phyloP scores from a whole-genome alignment of 2,329 filamentous ascomycete genomes.

The Metarhizium robertsii region DNA sequence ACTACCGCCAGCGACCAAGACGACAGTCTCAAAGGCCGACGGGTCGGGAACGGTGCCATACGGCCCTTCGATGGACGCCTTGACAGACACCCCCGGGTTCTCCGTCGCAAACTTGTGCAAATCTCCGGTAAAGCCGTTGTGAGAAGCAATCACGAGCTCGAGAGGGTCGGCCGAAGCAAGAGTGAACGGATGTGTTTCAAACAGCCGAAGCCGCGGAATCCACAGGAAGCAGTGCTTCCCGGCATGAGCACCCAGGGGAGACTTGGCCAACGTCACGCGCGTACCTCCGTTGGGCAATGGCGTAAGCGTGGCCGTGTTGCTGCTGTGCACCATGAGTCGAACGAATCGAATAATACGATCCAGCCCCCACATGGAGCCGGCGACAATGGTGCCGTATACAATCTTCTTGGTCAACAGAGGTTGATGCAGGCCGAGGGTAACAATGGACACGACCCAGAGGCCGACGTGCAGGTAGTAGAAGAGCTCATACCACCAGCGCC shows the following conservation, averaged over 20 bases:
- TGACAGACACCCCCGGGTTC: constrained; percentile 38
- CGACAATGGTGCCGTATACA: constrained; percentile 31
- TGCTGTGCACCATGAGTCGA: constrained; percentile 33
- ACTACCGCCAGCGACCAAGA: constrained; percentile 52
- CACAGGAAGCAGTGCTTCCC: constrained; percentile 57
- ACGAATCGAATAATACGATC: constrained; percentile 40
- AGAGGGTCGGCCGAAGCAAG: constrained; percentile 42
- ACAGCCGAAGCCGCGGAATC: constrained; percentile 46
- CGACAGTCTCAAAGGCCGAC: constrained; percentile 41
- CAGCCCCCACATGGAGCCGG: constrained; percentile 37
- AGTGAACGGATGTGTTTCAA: constrained; percentile 57
- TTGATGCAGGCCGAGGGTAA: constrained; percentile 42
- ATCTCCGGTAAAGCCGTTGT: constrained; percentile 49
- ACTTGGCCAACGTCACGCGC: constrained; percentile 42
- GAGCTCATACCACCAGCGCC: constrained; percentile 42
- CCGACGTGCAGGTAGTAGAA: constrained; percentile 45
- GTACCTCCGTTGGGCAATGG: constrained; percentile 45
- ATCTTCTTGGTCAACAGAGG: constrained; percentile 33
- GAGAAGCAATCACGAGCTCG: constrained; percentile 49
- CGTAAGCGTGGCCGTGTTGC: constrained; percentile 42
- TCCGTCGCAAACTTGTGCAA: constrained; percentile 41
- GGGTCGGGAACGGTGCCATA: constrained; percentile 48
- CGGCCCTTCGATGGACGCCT: constrained; percentile 46
- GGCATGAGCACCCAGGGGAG: constrained; percentile 34
- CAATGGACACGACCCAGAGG: constrained; percentile 38